A percentile compares a stretch with the other conserved stretches of the same genome.
These are phyloP conservation scores for Trichoderma semiorbis DNA, from an alignment of 2,329 filamentous ascomycete species.

Conservation along the genomic window DNA sequence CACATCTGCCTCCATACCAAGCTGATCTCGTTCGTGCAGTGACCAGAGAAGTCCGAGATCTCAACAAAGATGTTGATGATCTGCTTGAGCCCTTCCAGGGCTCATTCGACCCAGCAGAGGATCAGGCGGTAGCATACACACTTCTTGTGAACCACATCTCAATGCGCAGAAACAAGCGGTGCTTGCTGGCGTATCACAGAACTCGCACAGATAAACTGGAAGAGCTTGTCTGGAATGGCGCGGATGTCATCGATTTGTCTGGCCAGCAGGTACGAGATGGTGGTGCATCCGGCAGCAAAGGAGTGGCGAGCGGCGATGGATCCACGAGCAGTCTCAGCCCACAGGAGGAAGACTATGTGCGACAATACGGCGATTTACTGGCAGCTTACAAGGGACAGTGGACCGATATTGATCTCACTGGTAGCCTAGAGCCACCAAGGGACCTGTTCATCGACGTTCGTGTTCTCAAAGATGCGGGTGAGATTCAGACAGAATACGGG, in stretches of 20 bases:
- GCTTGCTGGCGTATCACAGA: conserved; percentile 88
- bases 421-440: conserved; percentile 86
- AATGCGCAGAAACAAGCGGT: conserved; percentile 95
- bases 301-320: conserved; percentile 42
- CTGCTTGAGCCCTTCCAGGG: conserved; percentile 80
- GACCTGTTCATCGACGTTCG: conserved; percentile 97
- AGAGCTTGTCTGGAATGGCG: conserved; percentile 87
- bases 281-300: conserved; percentile 32
- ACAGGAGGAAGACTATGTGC: conserved; percentile 93
- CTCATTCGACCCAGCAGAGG: conserved; percentile 77
- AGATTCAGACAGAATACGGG: conserved; percentile 99
- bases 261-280: conserved; percentile 51
- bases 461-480: conserved; percentile 92
- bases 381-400: conserved; percentile 98
- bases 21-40: conserved; percentile 85
- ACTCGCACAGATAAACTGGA: conserved; percentile 89
- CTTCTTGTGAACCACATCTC: conserved; percentile 90
- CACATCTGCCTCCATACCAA: conserved; percentile 86
- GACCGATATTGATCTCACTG: conserved; percentile 96
- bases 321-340: conserved; percentile 78
- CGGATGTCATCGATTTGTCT: conserved; percentile 72
- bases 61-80: conserved; percentile 78
- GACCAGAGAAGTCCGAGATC: conserved; percentile 86
- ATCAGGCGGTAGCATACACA: conserved; percentile 81
- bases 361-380: conserved; percentile 85